Evolutionary conservation across 768 basidiomycete species (phyloP).

Genomic region (Gyrodon lividus): DNA sequence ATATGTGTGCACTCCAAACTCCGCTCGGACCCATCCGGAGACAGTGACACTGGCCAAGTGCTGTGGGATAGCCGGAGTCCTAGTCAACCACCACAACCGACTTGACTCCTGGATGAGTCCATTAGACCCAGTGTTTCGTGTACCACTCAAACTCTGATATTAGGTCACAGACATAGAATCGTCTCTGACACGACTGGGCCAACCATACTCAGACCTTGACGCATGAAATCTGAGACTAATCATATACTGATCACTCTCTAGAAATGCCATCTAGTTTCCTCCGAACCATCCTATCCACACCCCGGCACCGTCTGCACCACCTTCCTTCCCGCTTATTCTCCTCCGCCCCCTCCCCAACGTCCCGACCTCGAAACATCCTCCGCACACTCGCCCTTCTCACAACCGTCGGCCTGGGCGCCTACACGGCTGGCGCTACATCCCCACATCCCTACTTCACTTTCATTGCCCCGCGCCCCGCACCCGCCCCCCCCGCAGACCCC

Average conservation of each 20-base stretch:
- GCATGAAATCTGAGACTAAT: not conserved
- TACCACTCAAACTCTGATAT: not conserved
- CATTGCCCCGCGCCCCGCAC: conserved; percentile 74
- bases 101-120: not conserved
- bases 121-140: not conserved
- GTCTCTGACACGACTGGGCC: not conserved
- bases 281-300: conserved; percentile 2
- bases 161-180: not conserved
- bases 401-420: conserved; percentile 30
- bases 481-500: conserved; percentile 57
- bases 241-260: not conserved
- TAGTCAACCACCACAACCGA: too few species aligned
- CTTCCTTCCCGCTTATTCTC: conserved; percentile 18
- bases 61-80: too few species aligned
- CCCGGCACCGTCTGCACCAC: not conserved
- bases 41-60: too few species aligned
- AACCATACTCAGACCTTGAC: not conserved
- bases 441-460: conserved; percentile 66
- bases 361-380: conserved; percentile 9
- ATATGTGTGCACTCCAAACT: conserved; percentile 2
- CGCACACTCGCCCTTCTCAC: conserved; percentile 20
- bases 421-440: conserved; percentile 62
- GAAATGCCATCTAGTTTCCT: conserved; percentile 9
- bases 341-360: conserved; percentile 1
- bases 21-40: conserved; percentile 26